Percentiles rank a stretch among this genome's conserved stretches.
These are phyloP conservation scores for Geoglossum cookeanum DNA, from an alignment of 2,329 filamentous ascomycete species.

Conservation along the genomic window DNA sequence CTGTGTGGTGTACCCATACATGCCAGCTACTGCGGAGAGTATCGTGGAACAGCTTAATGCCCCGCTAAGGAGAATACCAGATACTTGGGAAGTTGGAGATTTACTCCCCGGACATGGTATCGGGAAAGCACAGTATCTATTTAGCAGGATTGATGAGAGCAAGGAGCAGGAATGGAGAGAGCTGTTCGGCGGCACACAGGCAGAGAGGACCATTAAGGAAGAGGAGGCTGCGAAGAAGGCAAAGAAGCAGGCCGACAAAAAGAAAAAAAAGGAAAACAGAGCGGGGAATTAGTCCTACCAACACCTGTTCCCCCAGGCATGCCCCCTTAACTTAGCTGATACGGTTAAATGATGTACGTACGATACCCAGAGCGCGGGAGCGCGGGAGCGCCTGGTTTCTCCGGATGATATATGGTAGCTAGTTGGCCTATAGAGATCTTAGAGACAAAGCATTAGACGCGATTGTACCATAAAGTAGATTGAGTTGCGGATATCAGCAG, in stretches of 20 bases:
- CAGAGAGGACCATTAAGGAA: slow-evolving; percentile 49
- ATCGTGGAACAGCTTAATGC: slow-evolving; percentile 61
- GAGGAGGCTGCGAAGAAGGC: slow-evolving; percentile 39
- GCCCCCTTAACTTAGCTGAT: not conserved
- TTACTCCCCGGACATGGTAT: slow-evolving; percentile 62
- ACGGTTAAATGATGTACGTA: not conserved
- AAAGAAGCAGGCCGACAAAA: slow-evolving; percentile 14
- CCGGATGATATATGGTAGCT: too few species aligned
- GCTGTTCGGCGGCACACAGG: slow-evolving; percentile 48
- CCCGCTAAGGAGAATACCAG: slow-evolving; percentile 41
- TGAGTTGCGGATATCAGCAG: too few species aligned
- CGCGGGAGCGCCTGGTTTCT: not conserved
- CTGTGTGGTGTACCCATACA: slow-evolving; percentile 61
- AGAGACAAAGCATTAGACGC: too few species aligned
- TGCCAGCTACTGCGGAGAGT: slow-evolving; percentile 56
- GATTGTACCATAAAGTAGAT: too few species aligned
- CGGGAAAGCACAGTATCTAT: slow-evolving; percentile 61
- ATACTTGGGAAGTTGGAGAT: slow-evolving; percentile 39
- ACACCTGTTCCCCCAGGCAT: not conserved
- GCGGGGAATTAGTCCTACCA: slow-evolving; percentile 8
- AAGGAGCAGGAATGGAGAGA: slow-evolving; percentile 72
- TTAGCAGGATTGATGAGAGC: slow-evolving; percentile 62
- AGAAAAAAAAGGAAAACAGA: slow-evolving; percentile 3
- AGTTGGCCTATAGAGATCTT: too few species aligned
- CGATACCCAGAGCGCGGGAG: not conserved